Conservation (phyloP, 2,329 filamentous ascomycete genomes). For the Colletotrichum coccodes region DNA sequence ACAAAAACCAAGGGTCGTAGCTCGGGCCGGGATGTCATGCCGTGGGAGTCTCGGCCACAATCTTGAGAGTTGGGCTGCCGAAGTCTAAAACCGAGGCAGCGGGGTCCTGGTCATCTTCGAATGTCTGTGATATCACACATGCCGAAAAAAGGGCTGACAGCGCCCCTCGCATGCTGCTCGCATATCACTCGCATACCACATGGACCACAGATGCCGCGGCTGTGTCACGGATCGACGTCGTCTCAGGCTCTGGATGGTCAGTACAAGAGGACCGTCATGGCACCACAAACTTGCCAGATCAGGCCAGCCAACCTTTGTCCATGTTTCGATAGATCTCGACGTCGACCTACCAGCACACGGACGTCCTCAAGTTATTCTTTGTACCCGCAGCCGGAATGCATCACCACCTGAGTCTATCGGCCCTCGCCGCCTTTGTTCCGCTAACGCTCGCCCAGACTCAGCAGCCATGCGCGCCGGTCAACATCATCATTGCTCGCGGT, state of each 20-base stretch:
- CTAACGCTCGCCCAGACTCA: slow-evolving; percentile 11
- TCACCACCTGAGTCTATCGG: slow-evolving; percentile 7
- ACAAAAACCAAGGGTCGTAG: not conserved
- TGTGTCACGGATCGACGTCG: slow-evolving; percentile 1
- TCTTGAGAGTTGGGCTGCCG: not conserved
- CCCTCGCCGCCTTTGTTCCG: slow-evolving; percentile 17
- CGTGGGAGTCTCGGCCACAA: not conserved
- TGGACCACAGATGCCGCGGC: slow-evolving; percentile 18
- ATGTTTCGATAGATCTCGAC: not conserved
- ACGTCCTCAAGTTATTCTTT: not conserved
- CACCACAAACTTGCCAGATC: not conserved
- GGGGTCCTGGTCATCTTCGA: not conserved
- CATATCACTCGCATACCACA: slow-evolving; percentile 3
- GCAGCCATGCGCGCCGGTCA: slow-evolving; percentile 36
- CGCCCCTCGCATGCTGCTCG: not conserved
- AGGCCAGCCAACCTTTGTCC: not conserved
- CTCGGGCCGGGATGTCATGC: slow-evolving; percentile 13
- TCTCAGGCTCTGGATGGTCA: slow-evolving; percentile 15
- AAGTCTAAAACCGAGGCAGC: not conserved
- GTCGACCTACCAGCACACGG: not conserved
- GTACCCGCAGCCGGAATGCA: slow-evolving; percentile 7
- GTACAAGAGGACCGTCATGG: slow-evolving; percentile 24
- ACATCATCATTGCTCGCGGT: slow-evolving; percentile 53
- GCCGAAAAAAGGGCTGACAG: not conserved
- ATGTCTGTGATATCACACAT: not conserved